phyloP scores from a whole-genome alignment of 2,329 filamentous ascomycete genomes.

The Verticillium tricorpus region DNA sequence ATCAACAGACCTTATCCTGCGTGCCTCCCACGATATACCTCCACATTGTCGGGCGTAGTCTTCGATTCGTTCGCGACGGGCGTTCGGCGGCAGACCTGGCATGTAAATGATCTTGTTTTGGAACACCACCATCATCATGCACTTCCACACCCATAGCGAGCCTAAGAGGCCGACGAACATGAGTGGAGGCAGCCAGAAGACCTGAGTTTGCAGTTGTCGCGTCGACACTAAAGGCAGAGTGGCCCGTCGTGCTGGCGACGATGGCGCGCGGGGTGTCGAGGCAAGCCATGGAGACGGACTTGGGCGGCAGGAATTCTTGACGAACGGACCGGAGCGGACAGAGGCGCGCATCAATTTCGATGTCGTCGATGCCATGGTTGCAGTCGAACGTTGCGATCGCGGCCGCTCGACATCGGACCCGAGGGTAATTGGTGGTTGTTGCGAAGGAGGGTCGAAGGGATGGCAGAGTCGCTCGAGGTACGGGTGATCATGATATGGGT shows the following conservation, averaged over 20 bases:
- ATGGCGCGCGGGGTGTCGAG: not conserved
- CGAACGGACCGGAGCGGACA: not conserved
- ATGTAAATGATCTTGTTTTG: slow-evolving; percentile 84
- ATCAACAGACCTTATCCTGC: slow-evolving; percentile 55
- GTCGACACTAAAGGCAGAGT: not conserved
- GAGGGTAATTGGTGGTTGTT: too few species aligned
- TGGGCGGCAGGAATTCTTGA: not conserved
- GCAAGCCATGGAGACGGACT: not conserved
- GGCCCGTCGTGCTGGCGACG: not conserved
- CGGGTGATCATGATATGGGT: too few species aligned
- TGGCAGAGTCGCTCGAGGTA: too few species aligned
- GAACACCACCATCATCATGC: slow-evolving; percentile 69
- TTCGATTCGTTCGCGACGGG: slow-evolving; percentile 60
- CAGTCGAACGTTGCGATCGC: too few species aligned
- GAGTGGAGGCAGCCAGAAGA: slow-evolving; percentile 57
- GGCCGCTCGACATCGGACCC: too few species aligned
- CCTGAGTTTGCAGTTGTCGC: slow-evolving; percentile 28
- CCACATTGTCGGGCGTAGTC: slow-evolving; percentile 57
- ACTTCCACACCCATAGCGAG: slow-evolving; percentile 62
- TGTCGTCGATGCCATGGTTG: too few species aligned
- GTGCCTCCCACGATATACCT: slow-evolving; percentile 64
- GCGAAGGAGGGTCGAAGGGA: too few species aligned
- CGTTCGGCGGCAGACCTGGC: slow-evolving; percentile 68
- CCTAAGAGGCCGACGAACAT: slow-evolving; percentile 63
- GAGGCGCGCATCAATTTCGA: not conserved